Evolutionary conservation across 805 yeast genomes (phyloP).

Genomic region (Candida insectorum): DNA sequence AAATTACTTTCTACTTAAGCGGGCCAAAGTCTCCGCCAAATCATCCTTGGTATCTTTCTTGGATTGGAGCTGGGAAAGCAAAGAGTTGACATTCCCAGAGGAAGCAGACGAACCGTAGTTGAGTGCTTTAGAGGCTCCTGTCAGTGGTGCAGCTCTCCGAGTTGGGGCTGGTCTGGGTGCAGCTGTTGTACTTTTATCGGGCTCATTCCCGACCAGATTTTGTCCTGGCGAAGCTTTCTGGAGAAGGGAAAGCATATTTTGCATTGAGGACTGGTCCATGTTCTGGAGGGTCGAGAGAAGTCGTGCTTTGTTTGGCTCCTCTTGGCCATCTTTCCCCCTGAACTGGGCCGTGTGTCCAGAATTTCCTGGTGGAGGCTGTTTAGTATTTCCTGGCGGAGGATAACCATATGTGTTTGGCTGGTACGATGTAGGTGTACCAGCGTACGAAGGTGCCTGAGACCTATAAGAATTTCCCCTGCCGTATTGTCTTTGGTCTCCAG

Average conservation of each 20-base stretch:
- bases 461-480: no score
- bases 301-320: neutral
- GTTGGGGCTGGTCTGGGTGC: neutral
- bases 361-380: no score
- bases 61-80: constrained; percentile 10
- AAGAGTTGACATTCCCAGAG: constrained; percentile 7
- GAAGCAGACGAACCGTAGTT: neutral
- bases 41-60: constrained; percentile 15
- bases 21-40: constrained; percentile 36
- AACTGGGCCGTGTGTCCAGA: no score
- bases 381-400: no score
- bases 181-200: neutral
- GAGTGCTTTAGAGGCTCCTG: no score
- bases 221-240: constrained; percentile 24
- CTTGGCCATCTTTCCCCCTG: no score
- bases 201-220: no score
- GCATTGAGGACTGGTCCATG: constrained; percentile 32
- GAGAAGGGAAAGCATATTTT: constrained; percentile 26
- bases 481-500: no score
- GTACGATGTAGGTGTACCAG: no score
- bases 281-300: constrained; percentile 17
- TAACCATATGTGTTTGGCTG: no score
- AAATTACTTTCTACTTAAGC: constrained; percentile 27
- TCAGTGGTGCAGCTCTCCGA: constrained; percentile 16
- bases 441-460: no score